Evolutionary conservation across 352 stramenopile species (phyloP).

Genomic region (Pythium phragmiticola): DNA sequence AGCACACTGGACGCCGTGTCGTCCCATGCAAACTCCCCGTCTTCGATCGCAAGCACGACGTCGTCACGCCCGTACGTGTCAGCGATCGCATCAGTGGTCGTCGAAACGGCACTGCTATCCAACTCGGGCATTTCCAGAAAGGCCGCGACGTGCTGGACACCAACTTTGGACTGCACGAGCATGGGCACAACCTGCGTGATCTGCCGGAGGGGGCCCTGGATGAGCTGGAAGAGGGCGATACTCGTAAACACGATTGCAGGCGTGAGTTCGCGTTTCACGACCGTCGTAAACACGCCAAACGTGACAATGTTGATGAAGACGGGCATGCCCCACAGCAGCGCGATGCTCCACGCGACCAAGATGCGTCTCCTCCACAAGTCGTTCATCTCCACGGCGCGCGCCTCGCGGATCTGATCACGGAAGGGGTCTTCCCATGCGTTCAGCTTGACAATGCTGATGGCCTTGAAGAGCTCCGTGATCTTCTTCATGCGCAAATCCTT

Average conservation of each 20-base stretch:
- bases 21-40: slow-evolving; percentile 37
- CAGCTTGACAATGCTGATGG: slow-evolving; percentile 92
- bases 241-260: slow-evolving; percentile 63
- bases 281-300: slow-evolving; percentile 42
- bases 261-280: slow-evolving; percentile 86
- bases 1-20: slow-evolving; percentile 25
- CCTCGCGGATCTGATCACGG: slow-evolving; percentile 49
- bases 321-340: slow-evolving; percentile 35
- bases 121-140: slow-evolving; percentile 56
- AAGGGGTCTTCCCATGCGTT: slow-evolving; percentile 91
- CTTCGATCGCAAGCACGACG: slow-evolving; percentile 31
- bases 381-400: slow-evolving; percentile 31
- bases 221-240: slow-evolving; percentile 73
- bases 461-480: slow-evolving; percentile 42
- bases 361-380: slow-evolving; percentile 34
- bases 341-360: slow-evolving; percentile 37
- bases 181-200: slow-evolving; percentile 51
- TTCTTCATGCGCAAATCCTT: slow-evolving; percentile 58
- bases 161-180: slow-evolving; percentile 85
- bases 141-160: slow-evolving; percentile 34
- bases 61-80: slow-evolving; percentile 24
- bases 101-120: slow-evolving; percentile 15
- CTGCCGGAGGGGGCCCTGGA: slow-evolving; percentile 52
- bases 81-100: slow-evolving; percentile 10
- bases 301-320: slow-evolving; percentile 49